phyloP scores from a whole-genome alignment of 169 alveolate species.

The Eimeria acervulina region DNA sequence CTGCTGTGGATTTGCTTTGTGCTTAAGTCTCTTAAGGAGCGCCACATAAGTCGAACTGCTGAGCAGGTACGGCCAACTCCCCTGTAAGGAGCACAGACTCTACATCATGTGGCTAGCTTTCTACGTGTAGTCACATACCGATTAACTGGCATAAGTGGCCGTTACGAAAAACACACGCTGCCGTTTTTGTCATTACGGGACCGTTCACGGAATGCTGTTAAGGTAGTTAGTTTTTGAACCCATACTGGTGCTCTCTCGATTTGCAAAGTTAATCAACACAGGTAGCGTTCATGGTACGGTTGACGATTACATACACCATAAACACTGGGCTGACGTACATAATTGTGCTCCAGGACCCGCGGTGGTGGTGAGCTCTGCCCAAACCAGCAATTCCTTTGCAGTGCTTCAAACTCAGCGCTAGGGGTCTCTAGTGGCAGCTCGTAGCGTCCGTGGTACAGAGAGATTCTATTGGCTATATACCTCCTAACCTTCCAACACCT shows the following conservation, averaged over 20 bases:
- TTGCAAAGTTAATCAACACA: constrained; percentile 17
- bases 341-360: constrained; percentile 73
- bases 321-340: constrained; percentile 81
- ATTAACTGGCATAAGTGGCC: neutral
- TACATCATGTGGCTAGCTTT: neutral
- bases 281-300: constrained; percentile 74
- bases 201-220: neutral
- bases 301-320: constrained; percentile 78
- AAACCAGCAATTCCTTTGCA: neutral
- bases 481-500: neutral
- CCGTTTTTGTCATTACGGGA: neutral
- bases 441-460: neutral
- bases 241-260: neutral
- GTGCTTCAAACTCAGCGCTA: neutral
- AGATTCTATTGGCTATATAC: neutral
- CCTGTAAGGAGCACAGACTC: neutral
- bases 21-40: constrained; percentile 59
- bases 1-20: constrained; percentile 15
- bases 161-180: neutral
- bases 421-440: neutral
- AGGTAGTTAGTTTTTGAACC: neutral
- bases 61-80: constrained; percentile 53
- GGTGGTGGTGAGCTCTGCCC: constrained; percentile 77
- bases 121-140: neutral
- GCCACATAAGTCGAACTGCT: constrained; percentile 71